These are phyloP conservation scores for Claviceps maximensis DNA, from an alignment of 2,329 filamentous ascomycete species.

Conservation along the genomic window DNA sequence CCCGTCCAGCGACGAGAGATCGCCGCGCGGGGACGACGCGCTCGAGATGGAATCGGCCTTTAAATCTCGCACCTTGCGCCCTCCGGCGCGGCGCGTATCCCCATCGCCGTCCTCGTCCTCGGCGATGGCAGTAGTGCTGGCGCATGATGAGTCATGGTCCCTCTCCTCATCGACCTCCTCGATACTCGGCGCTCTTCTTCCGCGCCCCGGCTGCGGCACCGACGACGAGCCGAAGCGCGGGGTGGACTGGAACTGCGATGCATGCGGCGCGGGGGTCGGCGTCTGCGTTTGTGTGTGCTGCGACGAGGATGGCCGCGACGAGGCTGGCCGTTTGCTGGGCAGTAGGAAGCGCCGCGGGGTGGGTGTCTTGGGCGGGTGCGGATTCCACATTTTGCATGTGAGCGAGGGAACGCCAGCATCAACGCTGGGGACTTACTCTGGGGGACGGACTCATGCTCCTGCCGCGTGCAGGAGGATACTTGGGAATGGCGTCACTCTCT, in stretches of 20 bases:
- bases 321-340: conserved; percentile 20
- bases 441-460: conserved; percentile 2
- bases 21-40: not conserved
- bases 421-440: not conserved
- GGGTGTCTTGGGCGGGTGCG: conserved; percentile 19
- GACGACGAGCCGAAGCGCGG: conserved; percentile 25
- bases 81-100: not conserved
- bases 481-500: too few relatives aligned
- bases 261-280: conserved; percentile 16
- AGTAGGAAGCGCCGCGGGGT: conserved; percentile 26
- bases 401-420: too few relatives aligned
- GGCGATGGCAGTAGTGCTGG: not conserved
- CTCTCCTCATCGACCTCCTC: conserved; percentile 19
- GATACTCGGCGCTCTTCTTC: conserved; percentile 13
- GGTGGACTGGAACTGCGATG: conserved; percentile 23
- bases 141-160: conserved; percentile 2
- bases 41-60: not conserved
- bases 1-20: not conserved
- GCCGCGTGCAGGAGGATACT: too few relatives aligned
- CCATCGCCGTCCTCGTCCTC: not conserved
- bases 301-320: conserved; percentile 1
- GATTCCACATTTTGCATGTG: too few relatives aligned
- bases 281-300: conserved; percentile 7
- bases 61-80: not conserved
- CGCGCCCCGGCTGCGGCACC: conserved; percentile 16